Percentiles rank a stretch among this genome's conserved stretches.
These are phyloP conservation scores for Lactarius tabidus DNA, from an alignment of 768 basidiomycete genomes.

Conservation along the genomic window DNA sequence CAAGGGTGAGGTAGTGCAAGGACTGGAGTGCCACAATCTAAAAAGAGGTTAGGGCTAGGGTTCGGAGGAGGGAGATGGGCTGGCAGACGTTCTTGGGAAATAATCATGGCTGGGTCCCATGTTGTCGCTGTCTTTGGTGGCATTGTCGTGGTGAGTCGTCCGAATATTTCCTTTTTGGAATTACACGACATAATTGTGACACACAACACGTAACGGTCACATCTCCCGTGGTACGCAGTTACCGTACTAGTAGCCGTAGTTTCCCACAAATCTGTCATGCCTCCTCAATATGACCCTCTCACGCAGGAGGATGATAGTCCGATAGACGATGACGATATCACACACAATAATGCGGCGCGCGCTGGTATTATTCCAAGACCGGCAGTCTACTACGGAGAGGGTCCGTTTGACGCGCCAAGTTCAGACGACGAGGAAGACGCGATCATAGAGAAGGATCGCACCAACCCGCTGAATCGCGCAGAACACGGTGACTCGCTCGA, in stretches of 20 bases:
- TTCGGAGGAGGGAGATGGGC: not conserved
- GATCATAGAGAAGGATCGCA: slow-evolving; percentile 45
- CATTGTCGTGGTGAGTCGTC: slow-evolving; percentile 30
- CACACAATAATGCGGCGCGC: not conserved
- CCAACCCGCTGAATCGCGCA: slow-evolving; percentile 30
- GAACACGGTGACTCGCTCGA: slow-evolving; percentile 30
- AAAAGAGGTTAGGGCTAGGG: slow-evolving; percentile 19
- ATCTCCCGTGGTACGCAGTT: not conserved
- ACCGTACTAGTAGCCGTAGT: not conserved
- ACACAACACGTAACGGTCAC: slow-evolving; percentile 7
- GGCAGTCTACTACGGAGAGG: slow-evolving; percentile 63
- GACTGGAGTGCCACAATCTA: slow-evolving; percentile 94
- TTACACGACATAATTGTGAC: not conserved
- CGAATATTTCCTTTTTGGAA: not conserved
- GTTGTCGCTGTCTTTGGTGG: slow-evolving; percentile 45
- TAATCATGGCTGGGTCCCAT: slow-evolving; percentile 87
- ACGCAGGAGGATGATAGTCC: slow-evolving; percentile 20
- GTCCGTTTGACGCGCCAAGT: slow-evolving; percentile 71
- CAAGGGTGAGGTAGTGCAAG: slow-evolving; percentile 88
- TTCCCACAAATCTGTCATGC: slow-evolving; percentile 5
- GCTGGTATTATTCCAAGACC: slow-evolving; percentile 23
- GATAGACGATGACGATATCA: not conserved
- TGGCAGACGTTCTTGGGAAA: slow-evolving; percentile 64
- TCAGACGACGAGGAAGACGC: slow-evolving; percentile 68
- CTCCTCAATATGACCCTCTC: slow-evolving; percentile 24